phyloP scores from a whole-genome alignment of 768 basidiomycete species.

The Russula sp. region DNA sequence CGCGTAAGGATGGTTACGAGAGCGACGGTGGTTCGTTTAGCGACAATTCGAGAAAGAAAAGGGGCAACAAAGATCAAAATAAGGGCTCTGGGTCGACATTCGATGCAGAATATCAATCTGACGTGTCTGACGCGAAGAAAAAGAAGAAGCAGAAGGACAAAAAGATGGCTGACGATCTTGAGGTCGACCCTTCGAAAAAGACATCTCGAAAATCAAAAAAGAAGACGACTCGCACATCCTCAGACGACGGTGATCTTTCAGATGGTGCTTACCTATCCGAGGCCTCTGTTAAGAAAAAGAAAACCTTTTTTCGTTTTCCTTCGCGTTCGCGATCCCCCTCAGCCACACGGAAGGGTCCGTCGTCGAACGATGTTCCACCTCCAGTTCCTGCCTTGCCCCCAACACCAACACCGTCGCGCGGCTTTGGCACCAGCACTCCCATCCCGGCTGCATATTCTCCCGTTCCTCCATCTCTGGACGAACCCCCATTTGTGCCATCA shows the following conservation, averaged over 20 bases:
- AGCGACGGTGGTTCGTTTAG: conserved; percentile 30
- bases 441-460: not conserved
- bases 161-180: conserved; percentile 16
- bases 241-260: conserved; percentile 24
- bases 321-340: conserved; percentile 13
- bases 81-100: conserved; percentile 19
- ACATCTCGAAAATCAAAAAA: conserved; percentile 13
- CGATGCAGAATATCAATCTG: conserved; percentile 29
- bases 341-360: conserved; percentile 1
- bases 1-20: conserved; percentile 24
- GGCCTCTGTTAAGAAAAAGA: conserved; percentile 26
- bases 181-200: not conserved
- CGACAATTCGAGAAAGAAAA: conserved; percentile 27
- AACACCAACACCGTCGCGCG: not conserved
- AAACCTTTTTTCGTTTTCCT: conserved; percentile 22
- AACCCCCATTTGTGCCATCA: not conserved
- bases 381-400: conserved; percentile 16
- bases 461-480: not conserved
- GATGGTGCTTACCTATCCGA: conserved; percentile 30
- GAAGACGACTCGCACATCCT: conserved; percentile 6
- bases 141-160: conserved; percentile 20
- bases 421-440: not conserved
- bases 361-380: not conserved
- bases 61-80: conserved; percentile 22
- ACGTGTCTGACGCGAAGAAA: conserved; percentile 24